Evolutionary conservation across 2,329 filamentous ascomycete genomes (phyloP).

Genomic region (Bretziella fagacearum): DNA sequence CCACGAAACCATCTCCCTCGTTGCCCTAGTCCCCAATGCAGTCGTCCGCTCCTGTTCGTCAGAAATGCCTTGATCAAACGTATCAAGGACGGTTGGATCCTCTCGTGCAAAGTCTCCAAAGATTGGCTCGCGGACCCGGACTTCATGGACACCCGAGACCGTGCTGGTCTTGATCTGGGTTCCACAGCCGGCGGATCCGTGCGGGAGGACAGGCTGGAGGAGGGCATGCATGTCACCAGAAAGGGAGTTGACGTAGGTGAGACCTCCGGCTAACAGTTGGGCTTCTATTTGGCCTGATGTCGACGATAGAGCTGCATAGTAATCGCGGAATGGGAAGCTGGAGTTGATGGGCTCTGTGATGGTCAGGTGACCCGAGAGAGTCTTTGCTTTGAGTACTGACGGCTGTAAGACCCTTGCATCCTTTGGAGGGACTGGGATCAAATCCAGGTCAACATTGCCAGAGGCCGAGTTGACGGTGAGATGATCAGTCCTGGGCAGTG

Average conservation of each 20-base stretch:
- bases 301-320: not conserved
- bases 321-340: not conserved
- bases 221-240: not conserved
- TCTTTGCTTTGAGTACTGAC: not conserved
- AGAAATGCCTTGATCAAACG: not conserved
- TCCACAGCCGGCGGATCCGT: not conserved
- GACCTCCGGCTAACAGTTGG: not conserved
- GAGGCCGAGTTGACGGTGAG: slow-evolving; percentile 2
- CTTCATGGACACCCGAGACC: not conserved
- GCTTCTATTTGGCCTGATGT: not conserved
- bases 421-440: not conserved
- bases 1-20: not conserved
- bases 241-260: not conserved
- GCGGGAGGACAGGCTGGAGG: not conserved
- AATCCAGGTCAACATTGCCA: not conserved
- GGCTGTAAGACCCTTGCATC: not conserved
- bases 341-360: not conserved
- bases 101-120: not conserved
- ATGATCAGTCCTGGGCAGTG: not conserved
- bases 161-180: not conserved
- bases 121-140: not conserved
- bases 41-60: not conserved
- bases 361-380: not conserved
- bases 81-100: not conserved
- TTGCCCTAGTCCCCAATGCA: not conserved